Base-by-base conservation (phyloP, 2,329 filamentous ascomycete species). In the Hypoxylon sp. region DNA sequence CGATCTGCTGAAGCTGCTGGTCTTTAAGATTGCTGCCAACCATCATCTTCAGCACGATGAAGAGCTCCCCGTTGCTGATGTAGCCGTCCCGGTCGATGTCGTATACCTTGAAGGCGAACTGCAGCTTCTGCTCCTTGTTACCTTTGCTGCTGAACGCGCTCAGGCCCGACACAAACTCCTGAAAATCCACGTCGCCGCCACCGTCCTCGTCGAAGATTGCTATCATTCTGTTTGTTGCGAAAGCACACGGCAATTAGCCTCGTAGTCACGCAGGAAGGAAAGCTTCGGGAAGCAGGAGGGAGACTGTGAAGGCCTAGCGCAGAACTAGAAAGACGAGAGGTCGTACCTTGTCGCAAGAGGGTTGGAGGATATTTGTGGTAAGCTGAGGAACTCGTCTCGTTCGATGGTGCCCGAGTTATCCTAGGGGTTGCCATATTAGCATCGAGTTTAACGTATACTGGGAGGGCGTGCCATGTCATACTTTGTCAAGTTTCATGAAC, bases 41-140 rank as follows among this genome's bases (percentile, higher is more conserved):
- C 95, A 99, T 99, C 95, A 99, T 99, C 89, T 99, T 99, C 71
- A 99, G 84, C 72, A 99, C 95, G 71, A 99, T 98, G 77, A 98
- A 99, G 48, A 99, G 85, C 81, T 99, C 95, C 70, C 95, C 95
- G 77, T 99, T 99, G 81, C 91, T 96, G 73, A 99, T 99, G 79
- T 91, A 99, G 20, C 95, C 95, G 76, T 99, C 95, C 59, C 95
- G 91, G 78, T 99, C 95, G 72, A 99, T 98, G 76, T 99, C 95
- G 82, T 99, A 99, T 60, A 99, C 95, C 78, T 97, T 97, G 86
- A 99, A 99, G 40, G 95, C 95, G 73, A 99, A 99, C 51, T 87
- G 88, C 65, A 98, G 84, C 82, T 99, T 99, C 80, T 99, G 94
- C 78, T 97, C 92, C 82, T 99, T 98, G 81, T 98, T 97, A 62